These are phyloP conservation scores for Fusarium bulbicola DNA, from an alignment of 2,329 filamentous ascomycete genomes.

Conservation along the genomic window DNA sequence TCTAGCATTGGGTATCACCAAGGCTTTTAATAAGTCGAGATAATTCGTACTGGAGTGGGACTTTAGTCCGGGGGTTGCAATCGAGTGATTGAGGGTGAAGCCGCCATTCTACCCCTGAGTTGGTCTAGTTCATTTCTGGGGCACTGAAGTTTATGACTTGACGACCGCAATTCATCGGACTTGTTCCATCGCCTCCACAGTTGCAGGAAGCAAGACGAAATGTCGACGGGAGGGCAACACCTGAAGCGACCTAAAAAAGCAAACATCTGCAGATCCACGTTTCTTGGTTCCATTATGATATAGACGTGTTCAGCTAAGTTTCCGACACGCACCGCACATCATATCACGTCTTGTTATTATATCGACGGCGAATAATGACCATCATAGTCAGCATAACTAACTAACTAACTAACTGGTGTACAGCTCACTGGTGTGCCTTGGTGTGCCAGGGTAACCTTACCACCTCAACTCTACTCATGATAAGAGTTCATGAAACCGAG, in stretches of 20 bases:
- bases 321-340: conserved; percentile 4
- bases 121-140: conserved; percentile 11
- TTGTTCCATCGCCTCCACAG: conserved; percentile 1
- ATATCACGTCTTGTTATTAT: conserved; percentile 15
- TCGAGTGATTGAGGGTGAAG: neutral
- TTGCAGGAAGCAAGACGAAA: neutral
- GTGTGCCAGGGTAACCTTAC: neutral
- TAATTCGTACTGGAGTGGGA: conserved; percentile 1
- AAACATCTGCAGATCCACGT: conserved; percentile 30
- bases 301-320: neutral
- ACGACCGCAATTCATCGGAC: conserved; percentile 16
- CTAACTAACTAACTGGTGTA: neutral
- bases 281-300: conserved; percentile 21
- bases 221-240: conserved; percentile 16
- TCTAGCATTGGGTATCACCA: neutral
- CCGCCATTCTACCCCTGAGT: conserved; percentile 12
- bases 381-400: neutral
- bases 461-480: neutral
- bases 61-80: conserved; percentile 2
- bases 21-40: neutral
- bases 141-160: neutral
- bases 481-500: conserved; percentile 4
- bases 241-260: conserved; percentile 22
- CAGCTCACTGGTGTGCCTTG: neutral
- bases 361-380: neutral